Evolutionary conservation across 306 rosid genomes (phyloP).

Genomic region (Pterocarpus macrocarpus): DNA sequence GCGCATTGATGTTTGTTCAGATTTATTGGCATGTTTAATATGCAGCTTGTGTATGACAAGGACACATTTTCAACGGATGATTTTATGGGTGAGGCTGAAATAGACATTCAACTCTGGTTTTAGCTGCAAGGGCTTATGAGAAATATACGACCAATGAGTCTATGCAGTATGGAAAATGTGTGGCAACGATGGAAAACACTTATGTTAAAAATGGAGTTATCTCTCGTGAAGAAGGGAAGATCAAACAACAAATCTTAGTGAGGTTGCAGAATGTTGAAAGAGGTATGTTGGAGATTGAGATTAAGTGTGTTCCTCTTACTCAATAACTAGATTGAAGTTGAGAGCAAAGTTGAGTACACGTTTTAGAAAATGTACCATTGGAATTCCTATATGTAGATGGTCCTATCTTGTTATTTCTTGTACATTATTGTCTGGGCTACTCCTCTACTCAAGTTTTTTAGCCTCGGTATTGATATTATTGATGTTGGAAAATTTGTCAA

Average conservation of each 20-base stretch:
- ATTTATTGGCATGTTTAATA: neutral
- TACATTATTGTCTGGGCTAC: neutral
- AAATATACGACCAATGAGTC: constrained; percentile 55
- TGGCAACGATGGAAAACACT: constrained; percentile 67
- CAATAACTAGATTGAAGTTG: constrained; percentile 59
- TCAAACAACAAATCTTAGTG: constrained; percentile 75
- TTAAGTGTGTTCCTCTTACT: constrained; percentile 92
- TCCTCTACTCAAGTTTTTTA: neutral
- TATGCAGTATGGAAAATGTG: constrained; percentile 70
- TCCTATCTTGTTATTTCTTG: constrained; percentile 14
- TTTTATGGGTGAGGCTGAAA: constrained; percentile 97
- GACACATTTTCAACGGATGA: constrained; percentile 89
- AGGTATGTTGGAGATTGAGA: constrained; percentile 82
- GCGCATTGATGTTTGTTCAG: neutral
- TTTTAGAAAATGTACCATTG: constrained; percentile 34
- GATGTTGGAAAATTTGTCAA: too few species aligned
- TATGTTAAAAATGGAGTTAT: constrained; percentile 73
- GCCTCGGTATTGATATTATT: neutral
- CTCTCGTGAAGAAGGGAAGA: constrained; percentile 69
- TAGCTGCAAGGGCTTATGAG: constrained; percentile 80
- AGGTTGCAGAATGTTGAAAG: constrained; percentile 87
- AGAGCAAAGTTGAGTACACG: neutral
- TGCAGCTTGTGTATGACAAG: constrained; percentile 92
- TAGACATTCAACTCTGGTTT: constrained; percentile 86
- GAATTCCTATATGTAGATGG: constrained; percentile 14